A percentile compares a stretch with the other conserved stretches of the same genome.
phyloP scores from a whole-genome alignment of 495 filamentous ascomycete species.

The Podospora anserina region DNA sequence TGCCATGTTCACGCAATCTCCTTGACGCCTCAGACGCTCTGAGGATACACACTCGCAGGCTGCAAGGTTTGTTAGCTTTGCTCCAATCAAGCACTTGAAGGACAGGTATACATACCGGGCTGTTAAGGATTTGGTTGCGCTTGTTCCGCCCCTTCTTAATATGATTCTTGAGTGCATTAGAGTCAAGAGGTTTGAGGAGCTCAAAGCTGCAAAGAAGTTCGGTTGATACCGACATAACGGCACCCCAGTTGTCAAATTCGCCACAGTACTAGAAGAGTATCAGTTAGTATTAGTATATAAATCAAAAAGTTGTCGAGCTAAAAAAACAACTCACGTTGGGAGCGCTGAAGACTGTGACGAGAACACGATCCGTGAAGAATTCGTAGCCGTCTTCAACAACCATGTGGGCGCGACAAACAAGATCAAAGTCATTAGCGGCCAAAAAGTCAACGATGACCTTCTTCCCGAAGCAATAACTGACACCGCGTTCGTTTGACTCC shows the following conservation, averaged over 20 bases:
- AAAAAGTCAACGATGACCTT: conserved; percentile 98
- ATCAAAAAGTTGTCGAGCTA: not conserved
- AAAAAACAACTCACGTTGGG: conserved; percentile 72
- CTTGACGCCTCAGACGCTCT: conserved; percentile 47
- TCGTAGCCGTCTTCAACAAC: conserved; percentile 99
- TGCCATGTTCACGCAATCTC: conserved; percentile 1
- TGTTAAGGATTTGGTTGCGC: conserved; percentile 84
- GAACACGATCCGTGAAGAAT: conserved; percentile 92
- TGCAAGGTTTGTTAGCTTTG: conserved; percentile 26
- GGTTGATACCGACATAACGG: conserved; percentile 93
- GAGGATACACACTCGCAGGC: conserved; percentile 48
- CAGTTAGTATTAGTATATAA: conserved; percentile 30
- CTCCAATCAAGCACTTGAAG: not conserved
- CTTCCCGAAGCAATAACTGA: conserved; percentile 98
- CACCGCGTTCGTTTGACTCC: conserved; percentile 95
- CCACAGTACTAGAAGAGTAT: conserved; percentile 97
- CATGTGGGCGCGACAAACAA: conserved; percentile 98
- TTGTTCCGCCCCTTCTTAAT: conserved; percentile 98
- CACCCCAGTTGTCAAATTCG: conserved; percentile 99
- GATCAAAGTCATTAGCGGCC: conserved; percentile 90
- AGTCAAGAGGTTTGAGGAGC: conserved; percentile 92
- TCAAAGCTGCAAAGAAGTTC: conserved; percentile 97
- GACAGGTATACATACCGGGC: conserved; percentile 64
- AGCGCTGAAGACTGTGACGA: conserved; percentile 97
- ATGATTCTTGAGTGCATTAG: conserved; percentile 94